These are phyloP conservation scores for Claviceps sp. DNA, from an alignment of 2,329 filamentous ascomycete genomes.

Conservation along the genomic window DNA sequence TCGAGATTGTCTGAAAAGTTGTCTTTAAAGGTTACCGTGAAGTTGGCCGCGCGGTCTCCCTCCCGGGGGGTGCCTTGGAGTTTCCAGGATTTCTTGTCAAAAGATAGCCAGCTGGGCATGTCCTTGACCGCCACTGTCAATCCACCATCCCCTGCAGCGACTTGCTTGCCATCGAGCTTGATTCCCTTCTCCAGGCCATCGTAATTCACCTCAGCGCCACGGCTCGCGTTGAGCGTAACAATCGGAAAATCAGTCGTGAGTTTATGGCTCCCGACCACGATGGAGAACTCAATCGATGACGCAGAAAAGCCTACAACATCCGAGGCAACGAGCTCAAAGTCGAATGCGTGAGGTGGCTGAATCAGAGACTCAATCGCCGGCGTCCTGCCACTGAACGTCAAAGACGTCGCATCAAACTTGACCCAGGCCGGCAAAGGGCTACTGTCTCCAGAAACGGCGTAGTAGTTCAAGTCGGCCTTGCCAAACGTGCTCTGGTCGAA, in stretches of 20 bases:
- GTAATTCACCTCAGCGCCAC: slow-evolving; percentile 38
- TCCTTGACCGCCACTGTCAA: slow-evolving; percentile 38
- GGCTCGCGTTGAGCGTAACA: slow-evolving; percentile 43
- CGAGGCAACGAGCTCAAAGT: slow-evolving; percentile 61
- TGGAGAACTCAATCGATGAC: slow-evolving; percentile 50
- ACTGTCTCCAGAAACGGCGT: slow-evolving; percentile 62
- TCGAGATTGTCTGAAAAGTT: slow-evolving; percentile 44
- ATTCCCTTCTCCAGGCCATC: slow-evolving; percentile 36
- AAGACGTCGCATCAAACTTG: slow-evolving; percentile 48
- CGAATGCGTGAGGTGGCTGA: slow-evolving; percentile 58
- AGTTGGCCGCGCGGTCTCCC: slow-evolving; percentile 44
- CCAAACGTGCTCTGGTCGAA: slow-evolving; percentile 51
- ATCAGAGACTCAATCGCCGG: slow-evolving; percentile 50
- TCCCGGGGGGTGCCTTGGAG: slow-evolving; percentile 52
- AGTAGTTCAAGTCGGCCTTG: slow-evolving; percentile 50
- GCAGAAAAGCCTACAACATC: slow-evolving; percentile 69
- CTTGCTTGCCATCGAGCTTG: slow-evolving; percentile 41
- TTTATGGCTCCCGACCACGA: slow-evolving; percentile 59
- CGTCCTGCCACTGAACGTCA: slow-evolving; percentile 60
- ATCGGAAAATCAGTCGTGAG: slow-evolving; percentile 48
- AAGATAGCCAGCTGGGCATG: slow-evolving; percentile 55
- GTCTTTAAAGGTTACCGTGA: slow-evolving; percentile 50
- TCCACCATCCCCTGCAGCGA: slow-evolving; percentile 34
- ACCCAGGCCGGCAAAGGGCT: slow-evolving; percentile 82
- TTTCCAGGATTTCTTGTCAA: slow-evolving; percentile 47